phyloP scores from a whole-genome alignment of 148 eudicot species.

The Amaranthus palmeri region DNA sequence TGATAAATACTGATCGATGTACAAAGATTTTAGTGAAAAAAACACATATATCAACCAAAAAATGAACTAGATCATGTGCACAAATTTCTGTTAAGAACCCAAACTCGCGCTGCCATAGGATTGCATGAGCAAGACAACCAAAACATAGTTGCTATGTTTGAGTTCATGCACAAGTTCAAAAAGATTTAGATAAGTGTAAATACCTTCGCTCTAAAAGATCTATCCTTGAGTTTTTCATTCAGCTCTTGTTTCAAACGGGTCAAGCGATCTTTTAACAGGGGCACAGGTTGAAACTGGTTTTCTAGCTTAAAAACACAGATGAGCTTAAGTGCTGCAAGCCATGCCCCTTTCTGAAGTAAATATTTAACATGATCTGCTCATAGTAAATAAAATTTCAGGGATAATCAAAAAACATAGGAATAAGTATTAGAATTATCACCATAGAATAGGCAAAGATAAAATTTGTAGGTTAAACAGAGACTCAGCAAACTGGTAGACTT shows the following conservation, averaged over 20 bases:
- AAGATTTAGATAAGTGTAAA: background rate
- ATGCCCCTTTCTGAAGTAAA: background rate
- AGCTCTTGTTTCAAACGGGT: background rate
- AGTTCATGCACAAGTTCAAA: background rate
- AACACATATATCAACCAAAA: background rate
- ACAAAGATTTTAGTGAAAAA: too few relatives aligned
- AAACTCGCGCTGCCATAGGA: too few relatives aligned
- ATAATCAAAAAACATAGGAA: too few relatives aligned
- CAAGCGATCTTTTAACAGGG: slow-evolving; percentile 16
- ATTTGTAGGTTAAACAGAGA: too few relatives aligned
- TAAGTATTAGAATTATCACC: too few relatives aligned
- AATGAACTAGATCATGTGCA: too few relatives aligned
- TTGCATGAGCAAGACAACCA: too few relatives aligned
- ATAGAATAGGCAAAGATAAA: too few relatives aligned
- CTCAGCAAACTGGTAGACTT: too few relatives aligned
- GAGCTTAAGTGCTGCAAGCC: slow-evolving; percentile 9
- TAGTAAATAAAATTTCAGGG: background rate
- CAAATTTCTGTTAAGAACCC: too few relatives aligned
- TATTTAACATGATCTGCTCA: slow-evolving; percentile 14
- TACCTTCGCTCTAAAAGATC: background rate
- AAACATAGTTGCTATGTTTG: too few relatives aligned
- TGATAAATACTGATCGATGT: too few relatives aligned
- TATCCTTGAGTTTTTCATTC: background rate
- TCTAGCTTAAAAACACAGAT: slow-evolving; percentile 19
- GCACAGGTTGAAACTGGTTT: slow-evolving; percentile 2